phyloP scores from a whole-genome alignment of 1,284 basidiomycete species.

The Rhodotorula sp. region DNA sequence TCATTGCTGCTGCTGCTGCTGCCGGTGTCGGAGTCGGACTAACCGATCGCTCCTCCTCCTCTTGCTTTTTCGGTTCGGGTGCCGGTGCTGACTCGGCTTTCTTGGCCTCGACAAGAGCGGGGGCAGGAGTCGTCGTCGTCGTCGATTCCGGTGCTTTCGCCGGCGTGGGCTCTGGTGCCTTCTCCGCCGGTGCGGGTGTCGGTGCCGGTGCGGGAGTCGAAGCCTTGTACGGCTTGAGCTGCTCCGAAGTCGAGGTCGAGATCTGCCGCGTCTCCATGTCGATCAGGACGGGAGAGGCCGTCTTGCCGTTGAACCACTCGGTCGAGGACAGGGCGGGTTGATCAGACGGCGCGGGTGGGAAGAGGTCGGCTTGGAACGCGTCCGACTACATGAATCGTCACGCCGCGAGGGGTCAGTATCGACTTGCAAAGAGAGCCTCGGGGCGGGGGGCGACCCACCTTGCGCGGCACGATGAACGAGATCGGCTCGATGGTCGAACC shows the following conservation, averaged over 20 bases:
- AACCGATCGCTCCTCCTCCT: not conserved
- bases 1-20: not conserved
- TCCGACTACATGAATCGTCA: constrained; percentile 59
- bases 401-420: not conserved
- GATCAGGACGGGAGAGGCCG: constrained; percentile 64
- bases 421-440: not conserved
- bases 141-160: constrained; percentile 49
- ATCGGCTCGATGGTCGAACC: constrained; percentile 68
- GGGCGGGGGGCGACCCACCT: constrained; percentile 54
- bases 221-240: constrained; percentile 33
- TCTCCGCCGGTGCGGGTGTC: constrained; percentile 49
- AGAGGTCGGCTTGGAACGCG: constrained; percentile 90
- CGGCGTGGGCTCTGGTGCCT: constrained; percentile 28
- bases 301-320: constrained; percentile 84
- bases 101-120: constrained; percentile 37
- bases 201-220: constrained; percentile 42
- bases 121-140: constrained; percentile 42
- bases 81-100: constrained; percentile 41
- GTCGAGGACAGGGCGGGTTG: constrained; percentile 75
- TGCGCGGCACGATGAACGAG: constrained; percentile 88
- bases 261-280: constrained; percentile 52
- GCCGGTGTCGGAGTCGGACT: constrained; percentile 22
- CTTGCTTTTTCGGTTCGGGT: constrained; percentile 27
- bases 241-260: constrained; percentile 20
- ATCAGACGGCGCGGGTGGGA: constrained; percentile 78